phyloP scores from a whole-genome alignment of 164 flowering plant genomes.

The Tetracentron sinense region DNA sequence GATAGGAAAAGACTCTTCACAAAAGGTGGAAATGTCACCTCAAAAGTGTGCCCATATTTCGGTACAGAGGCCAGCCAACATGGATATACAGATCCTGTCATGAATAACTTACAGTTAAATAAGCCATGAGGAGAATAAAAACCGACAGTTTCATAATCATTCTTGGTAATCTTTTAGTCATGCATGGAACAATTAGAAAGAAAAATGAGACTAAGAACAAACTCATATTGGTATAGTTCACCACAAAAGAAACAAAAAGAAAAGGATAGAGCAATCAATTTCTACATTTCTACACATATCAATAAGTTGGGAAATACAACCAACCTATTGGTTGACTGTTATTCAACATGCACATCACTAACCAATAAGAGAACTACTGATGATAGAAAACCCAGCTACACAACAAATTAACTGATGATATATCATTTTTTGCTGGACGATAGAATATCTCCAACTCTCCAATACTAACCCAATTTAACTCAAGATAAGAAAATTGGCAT shows the following conservation, averaged over 20 bases:
- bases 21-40: constrained; percentile 36
- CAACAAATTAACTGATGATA: too few relatives aligned
- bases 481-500: too few relatives aligned
- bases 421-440: too few relatives aligned
- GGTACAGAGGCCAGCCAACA: constrained; percentile 90
- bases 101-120: constrained; percentile 4
- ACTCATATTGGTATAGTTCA: not conserved
- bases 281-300: too few relatives aligned
- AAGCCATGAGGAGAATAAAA: not conserved
- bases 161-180: too few relatives aligned
- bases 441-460: too few relatives aligned
- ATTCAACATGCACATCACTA: not conserved
- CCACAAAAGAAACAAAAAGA: too few relatives aligned
- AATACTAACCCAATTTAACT: too few relatives aligned
- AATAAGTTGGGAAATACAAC: not conserved
- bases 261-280: not conserved
- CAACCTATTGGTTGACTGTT: not conserved
- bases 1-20: not conserved
- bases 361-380: not conserved
- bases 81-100: constrained; percentile 79
- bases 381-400: too few relatives aligned
- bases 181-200: too few relatives aligned
- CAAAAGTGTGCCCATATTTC: constrained; percentile 95
- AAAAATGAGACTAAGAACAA: too few relatives aligned
- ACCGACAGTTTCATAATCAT: not conserved